Conservation (phyloP, 768 basidiomycete genomes). For the Trametes cubensis region DNA sequence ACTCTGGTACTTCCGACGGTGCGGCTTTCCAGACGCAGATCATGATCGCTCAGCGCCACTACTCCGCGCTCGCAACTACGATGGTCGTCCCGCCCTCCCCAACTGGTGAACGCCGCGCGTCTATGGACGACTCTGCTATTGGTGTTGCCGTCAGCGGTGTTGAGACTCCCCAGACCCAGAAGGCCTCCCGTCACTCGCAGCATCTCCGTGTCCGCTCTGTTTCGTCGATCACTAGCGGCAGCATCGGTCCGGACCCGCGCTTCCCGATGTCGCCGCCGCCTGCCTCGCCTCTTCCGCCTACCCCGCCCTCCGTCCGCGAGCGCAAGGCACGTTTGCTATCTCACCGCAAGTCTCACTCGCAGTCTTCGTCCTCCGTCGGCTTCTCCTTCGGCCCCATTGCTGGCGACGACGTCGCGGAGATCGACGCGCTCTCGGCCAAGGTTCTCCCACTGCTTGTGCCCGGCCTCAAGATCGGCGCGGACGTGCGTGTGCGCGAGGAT, state of each 20-base stretch:
- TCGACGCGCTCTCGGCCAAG: conserved; percentile 71
- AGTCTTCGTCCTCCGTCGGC: conserved; percentile 57
- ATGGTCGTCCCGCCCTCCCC: conserved; percentile 56
- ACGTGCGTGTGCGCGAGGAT: conserved; percentile 52
- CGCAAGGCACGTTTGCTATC: conserved; percentile 54
- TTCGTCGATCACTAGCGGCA: conserved; percentile 50
- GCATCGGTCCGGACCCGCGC: conserved; percentile 31
- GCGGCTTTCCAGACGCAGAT: conserved; percentile 56
- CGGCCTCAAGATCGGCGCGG: conserved; percentile 58
- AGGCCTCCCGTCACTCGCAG: conserved; percentile 18
- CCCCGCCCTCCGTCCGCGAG: conserved; percentile 66
- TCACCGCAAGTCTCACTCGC: conserved; percentile 59
- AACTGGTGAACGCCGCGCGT: conserved; percentile 36
- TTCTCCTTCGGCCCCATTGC: conserved; percentile 63
- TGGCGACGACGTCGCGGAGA: conserved; percentile 57
- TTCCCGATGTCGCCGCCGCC: conserved; percentile 56
- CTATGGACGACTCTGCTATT: conserved; percentile 36
- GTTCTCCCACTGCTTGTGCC: conserved; percentile 70
- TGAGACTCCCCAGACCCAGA: conserved; percentile 19
- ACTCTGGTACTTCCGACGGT: conserved; percentile 54
- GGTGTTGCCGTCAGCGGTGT: conserved; percentile 32
- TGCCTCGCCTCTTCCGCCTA: conserved; percentile 70
- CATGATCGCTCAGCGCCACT: conserved; percentile 75
- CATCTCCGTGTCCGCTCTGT: conserved; percentile 68
- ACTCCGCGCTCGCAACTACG: conserved; percentile 70